Evolutionary conservation across 768 basidiomycete genomes (phyloP), one percentile per base, ranked within the genome.

Genomic region (Tulasnella sp.): DNA sequence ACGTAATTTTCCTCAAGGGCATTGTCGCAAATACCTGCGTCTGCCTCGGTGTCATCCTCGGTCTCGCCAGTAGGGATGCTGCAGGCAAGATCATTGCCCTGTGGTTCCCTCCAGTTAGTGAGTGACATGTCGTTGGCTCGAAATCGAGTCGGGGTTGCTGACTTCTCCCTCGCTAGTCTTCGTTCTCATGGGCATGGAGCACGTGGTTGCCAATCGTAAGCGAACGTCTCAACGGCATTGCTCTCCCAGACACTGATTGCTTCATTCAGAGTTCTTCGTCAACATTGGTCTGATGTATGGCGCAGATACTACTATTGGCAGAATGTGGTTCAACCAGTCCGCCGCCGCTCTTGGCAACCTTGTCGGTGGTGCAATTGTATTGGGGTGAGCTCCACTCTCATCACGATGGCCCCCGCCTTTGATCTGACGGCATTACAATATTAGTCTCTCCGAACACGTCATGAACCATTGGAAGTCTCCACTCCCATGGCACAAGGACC

Each of bases 101-200:
- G 19, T 76, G 71, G 74, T 79, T 79, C 77, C 79, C 79, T 76
- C 70, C 78, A 78, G 64, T 79, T 76, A 42, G 79, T 79, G 40
- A 73, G 72, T 73, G n/a, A 11, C 58, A 37, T 9, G 19, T 73
- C 11, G 52, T n/a, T 73, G 9, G 6, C 17, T 73, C 42, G 2
- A 49, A 49, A 38, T 71, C 69, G 36, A 3, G 11, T 71, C 67
- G 54, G 37, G 58, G 6, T 36, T 68, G 7, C 19, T n/a, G 31
- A 12, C 58, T 70, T 29, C 40, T 37, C 29, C 68, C 38, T 11
- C 12, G 36, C 19, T 49, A 45, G 67, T 68, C n/a, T 76, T 42
- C 34, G 39, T 71, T 31, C 58, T 54, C 15, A 36, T 22, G 69
- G 74, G 22, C 38, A 77, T 78, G 67, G 79, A 79, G 75, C 79